Percentiles rank a stretch among this genome's conserved stretches.
Evolutionary conservation across 305 asterid species (phyloP).

Genomic region (Fraxinus paxiana): DNA sequence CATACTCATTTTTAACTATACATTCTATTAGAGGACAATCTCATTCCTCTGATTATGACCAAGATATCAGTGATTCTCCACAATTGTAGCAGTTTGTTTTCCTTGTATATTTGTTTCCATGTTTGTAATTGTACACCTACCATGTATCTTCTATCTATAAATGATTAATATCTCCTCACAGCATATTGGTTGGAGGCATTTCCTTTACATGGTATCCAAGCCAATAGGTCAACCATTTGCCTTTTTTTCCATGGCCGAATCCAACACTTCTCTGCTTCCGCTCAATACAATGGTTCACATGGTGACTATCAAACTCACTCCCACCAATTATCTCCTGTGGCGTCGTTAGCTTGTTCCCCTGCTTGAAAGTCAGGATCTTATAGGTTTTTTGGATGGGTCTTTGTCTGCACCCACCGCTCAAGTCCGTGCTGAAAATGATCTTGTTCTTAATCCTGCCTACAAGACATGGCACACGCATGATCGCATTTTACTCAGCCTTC

Average conservation of each 20-base stretch:
- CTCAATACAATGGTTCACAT: background rate
- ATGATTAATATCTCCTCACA: no score
- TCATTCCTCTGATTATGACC: background rate
- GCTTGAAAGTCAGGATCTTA: background rate
- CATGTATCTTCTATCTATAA: no score
- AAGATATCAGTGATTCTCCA: background rate
- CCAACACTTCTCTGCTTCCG: background rate
- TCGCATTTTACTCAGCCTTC: background rate
- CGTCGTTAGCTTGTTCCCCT: background rate
- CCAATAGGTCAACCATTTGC: background rate
- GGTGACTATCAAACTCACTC: background rate
- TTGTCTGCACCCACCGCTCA: background rate
- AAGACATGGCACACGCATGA: background rate
- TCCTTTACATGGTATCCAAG: background rate
- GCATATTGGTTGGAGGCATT: no score
- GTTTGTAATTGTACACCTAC: no score
- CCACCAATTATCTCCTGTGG: background rate
- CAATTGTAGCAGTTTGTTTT: no score
- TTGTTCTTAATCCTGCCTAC: constrained; percentile 6
- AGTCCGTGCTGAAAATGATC: background rate
- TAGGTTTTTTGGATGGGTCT: background rate
- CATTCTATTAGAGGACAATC: background rate
- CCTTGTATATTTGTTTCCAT: no score
- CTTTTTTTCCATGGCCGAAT: background rate
- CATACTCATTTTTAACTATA: no score